phyloP scores from a whole-genome alignment of 78 protist species.

The Isochrysis galbana region DNA sequence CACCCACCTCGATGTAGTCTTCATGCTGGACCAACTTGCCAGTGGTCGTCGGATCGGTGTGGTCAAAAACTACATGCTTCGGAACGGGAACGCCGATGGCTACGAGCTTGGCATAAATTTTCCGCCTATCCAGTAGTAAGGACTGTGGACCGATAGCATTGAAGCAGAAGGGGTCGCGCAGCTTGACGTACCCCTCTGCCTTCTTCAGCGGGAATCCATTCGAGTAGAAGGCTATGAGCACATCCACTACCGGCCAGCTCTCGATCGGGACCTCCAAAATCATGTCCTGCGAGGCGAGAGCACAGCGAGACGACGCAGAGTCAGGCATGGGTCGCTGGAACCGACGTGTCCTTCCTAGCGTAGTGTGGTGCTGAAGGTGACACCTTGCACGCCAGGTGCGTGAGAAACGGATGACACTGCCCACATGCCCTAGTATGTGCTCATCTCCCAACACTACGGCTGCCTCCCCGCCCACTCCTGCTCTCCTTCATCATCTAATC shows the following conservation, averaged over 20 bases:
- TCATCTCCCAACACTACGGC: too few species aligned
- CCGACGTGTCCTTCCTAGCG: too few species aligned
- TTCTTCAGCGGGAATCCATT: conserved; percentile 72
- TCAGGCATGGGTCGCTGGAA: too few species aligned
- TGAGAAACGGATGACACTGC: too few species aligned
- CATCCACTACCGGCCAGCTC: conserved; percentile 78
- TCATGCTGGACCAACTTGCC: background rate
- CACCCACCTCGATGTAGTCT: conserved; percentile 46
- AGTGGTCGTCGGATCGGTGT: background rate
- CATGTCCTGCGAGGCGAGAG: too few species aligned
- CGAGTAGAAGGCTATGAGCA: conserved; percentile 71
- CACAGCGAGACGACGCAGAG: too few species aligned
- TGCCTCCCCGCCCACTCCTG: too few species aligned
- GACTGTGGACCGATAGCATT: conserved; percentile 70
- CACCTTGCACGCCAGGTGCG: too few species aligned
- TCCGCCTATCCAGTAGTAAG: conserved; percentile 48
- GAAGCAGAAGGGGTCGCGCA: conserved; percentile 46
- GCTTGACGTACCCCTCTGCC: conserved; percentile 55
- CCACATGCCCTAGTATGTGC: too few species aligned
- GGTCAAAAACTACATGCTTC: conserved; percentile 38
- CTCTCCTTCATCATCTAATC: too few species aligned
- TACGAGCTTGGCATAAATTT: conserved; percentile 56
- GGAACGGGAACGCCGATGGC: conserved; percentile 63
- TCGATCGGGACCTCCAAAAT: conserved; percentile 27
- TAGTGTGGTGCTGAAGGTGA: too few species aligned